Conservation (phyloP, 176 grass and related monocot species). For the Cocos nucifera region DNA sequence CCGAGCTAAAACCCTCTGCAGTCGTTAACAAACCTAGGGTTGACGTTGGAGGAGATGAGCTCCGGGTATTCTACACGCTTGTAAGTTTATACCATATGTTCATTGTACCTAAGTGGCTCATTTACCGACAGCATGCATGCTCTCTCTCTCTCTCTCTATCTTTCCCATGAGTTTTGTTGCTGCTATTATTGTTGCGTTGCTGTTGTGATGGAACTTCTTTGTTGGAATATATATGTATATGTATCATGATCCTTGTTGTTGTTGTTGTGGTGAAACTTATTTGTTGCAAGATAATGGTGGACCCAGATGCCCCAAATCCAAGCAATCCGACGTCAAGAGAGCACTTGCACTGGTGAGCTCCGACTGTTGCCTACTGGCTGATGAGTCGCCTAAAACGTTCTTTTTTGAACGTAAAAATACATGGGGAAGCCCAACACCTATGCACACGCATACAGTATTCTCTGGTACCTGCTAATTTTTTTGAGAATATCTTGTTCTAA, state of each 20-base stretch:
- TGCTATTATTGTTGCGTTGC: no score
- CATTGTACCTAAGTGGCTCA: neutral
- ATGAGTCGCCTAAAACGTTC: neutral
- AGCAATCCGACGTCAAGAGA: conserved; percentile 48
- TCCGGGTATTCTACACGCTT: conserved; percentile 38
- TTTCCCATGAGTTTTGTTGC: no score
- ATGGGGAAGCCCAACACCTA: neutral
- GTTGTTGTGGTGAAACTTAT: neutral
- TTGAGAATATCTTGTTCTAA: neutral
- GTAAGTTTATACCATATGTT: conserved; percentile 12
- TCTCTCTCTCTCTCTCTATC: no score
- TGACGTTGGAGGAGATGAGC: conserved; percentile 42
- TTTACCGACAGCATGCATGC: neutral
- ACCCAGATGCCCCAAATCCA: conserved; percentile 64
- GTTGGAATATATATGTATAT: no score
- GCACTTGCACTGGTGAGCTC: conserved; percentile 59
- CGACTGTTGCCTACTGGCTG: neutral
- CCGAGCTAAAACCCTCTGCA: conserved; percentile 34
- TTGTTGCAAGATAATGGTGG: conserved; percentile 41
- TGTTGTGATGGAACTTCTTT: no score
- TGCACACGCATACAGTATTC: neutral
- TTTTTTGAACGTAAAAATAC: neutral
- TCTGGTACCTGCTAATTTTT: neutral
- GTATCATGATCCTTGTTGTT: neutral
- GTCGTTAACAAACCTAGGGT: conserved; percentile 34